A percentile compares a stretch with the other conserved stretches of the same genome.
phyloP scores from a whole-genome alignment of 306 rosid genomes.

The Casuarina equisetifolia region DNA sequence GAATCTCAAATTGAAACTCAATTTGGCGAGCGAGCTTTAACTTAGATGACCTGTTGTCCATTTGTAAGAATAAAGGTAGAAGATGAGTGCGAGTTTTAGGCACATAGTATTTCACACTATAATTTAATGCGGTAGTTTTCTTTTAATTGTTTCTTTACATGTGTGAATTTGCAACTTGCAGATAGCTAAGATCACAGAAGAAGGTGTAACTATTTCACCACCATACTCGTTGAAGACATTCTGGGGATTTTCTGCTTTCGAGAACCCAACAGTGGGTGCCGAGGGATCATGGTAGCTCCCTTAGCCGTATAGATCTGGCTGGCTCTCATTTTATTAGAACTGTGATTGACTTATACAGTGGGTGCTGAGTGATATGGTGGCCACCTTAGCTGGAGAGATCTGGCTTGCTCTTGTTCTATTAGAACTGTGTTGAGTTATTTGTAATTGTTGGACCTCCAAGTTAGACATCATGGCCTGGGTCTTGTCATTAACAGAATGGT shows the following conservation, averaged over 20 bases:
- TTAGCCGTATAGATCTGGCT: background rate
- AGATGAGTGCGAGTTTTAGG: too few relatives aligned
- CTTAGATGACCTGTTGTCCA: background rate
- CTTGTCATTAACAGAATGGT: background rate
- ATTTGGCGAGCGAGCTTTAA: background rate
- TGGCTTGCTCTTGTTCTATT: background rate
- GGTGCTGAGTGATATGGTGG: background rate
- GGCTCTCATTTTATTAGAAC: background rate
- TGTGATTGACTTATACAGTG: background rate
- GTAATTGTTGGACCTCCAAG: background rate
- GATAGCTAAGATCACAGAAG: constrained; percentile 81
- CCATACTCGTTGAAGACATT: constrained; percentile 81
- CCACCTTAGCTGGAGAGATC: background rate
- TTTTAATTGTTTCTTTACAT: background rate
- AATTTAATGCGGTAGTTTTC: background rate
- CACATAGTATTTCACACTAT: background rate
- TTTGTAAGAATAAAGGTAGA: too few relatives aligned
- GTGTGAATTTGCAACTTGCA: constrained; percentile 40
- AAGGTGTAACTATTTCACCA: constrained; percentile 60
- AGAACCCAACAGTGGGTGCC: constrained; percentile 76
- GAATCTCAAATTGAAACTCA: background rate
- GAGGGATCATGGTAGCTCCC: constrained; percentile 82
- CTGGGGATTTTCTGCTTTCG: constrained; percentile 80
- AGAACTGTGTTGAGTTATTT: background rate
- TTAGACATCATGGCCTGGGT: background rate